Percentiles rank a stretch among this genome's conserved stretches.
These are phyloP conservation scores for Kodamaea plutei DNA, from an alignment of 1,139 yeast species.

Conservation along the genomic window DNA sequence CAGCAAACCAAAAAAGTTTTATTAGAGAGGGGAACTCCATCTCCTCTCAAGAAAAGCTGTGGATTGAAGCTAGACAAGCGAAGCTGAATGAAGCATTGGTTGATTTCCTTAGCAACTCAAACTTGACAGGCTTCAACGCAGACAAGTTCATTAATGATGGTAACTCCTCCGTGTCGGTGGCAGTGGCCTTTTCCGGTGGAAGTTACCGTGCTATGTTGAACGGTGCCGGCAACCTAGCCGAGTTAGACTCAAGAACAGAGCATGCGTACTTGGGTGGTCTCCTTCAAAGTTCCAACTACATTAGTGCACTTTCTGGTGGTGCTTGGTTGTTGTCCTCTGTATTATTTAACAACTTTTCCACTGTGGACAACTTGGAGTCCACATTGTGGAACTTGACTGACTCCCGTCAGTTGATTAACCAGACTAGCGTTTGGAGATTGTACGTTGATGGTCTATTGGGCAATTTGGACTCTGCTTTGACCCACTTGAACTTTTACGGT, in stretches of 20 bases:
- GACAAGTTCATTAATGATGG: constrained; percentile 38
- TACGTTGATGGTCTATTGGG: constrained; percentile 20
- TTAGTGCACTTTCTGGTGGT: constrained; percentile 40
- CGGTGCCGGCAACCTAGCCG: constrained; percentile 87
- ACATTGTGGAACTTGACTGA: constrained; percentile 33
- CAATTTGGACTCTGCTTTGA: constrained; percentile 23
- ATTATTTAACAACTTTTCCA: constrained; percentile 31
- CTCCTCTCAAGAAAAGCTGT: constrained; percentile 33
- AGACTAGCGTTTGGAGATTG: constrained; percentile 19
- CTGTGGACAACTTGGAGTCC: constrained; percentile 20
- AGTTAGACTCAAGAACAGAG: constrained; percentile 70
- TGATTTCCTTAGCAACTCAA: constrained; percentile 54
- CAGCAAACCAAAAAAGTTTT: constrained; percentile 25
- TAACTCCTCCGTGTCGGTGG: constrained; percentile 44
- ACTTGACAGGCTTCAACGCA: constrained; percentile 57
- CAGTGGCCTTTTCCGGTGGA: constrained; percentile 84
- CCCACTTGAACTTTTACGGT: constrained; percentile 31
- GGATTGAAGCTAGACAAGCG: constrained; percentile 47
- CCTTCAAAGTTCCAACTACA: constrained; percentile 35
- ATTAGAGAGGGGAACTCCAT: constrained; percentile 31
- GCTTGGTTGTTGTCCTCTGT: constrained; percentile 37
- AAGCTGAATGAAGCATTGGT: constrained; percentile 51
- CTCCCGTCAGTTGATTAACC: constrained; percentile 26
- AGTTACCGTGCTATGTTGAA: constrained; percentile 87
- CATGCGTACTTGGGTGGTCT: constrained; percentile 51